These are phyloP conservation scores for Wallacemonas sp. DNA, from an alignment of 208 protist species.

Conservation along the genomic window DNA sequence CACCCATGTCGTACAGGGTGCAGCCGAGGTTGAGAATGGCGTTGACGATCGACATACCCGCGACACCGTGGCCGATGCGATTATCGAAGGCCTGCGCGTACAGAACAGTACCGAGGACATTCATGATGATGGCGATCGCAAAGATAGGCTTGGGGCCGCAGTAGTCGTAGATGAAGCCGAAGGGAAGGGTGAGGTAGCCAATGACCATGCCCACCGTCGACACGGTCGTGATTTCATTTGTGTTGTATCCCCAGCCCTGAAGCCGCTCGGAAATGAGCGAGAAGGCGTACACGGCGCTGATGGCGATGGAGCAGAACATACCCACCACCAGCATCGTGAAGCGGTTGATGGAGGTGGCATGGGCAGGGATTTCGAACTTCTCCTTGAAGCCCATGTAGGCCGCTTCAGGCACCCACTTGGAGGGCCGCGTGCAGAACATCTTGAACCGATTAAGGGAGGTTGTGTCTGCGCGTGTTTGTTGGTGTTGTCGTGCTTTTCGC, in stretches of 20 bases:
- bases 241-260: constrained; percentile 26
- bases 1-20: constrained; percentile 53
- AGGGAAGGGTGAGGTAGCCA: constrained; percentile 53
- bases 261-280: constrained; percentile 46
- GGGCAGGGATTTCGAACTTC: constrained; percentile 13
- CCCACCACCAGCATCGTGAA: constrained; percentile 40
- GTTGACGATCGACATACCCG: constrained; percentile 41
- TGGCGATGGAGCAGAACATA: constrained; percentile 52
- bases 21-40: constrained; percentile 50
- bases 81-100: constrained; percentile 42
- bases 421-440: constrained; percentile 8
- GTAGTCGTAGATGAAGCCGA: constrained; percentile 60
- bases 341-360: constrained; percentile 25
- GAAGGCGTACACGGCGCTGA: constrained; percentile 41
- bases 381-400: constrained; percentile 31
- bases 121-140: constrained; percentile 33
- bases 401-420: constrained; percentile 19
- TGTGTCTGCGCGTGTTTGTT: too few relatives aligned
- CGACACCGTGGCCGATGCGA: constrained; percentile 37
- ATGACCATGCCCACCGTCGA: constrained; percentile 57
- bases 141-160: constrained; percentile 56
- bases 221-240: constrained; percentile 54
- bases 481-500: too few relatives aligned
- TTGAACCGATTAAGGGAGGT: neutral
- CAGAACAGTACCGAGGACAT: constrained; percentile 31